These are phyloP conservation scores for Mesotaenium endlicherianum DNA, from an alignment of 139 green algal species.

Conservation along the genomic window DNA sequence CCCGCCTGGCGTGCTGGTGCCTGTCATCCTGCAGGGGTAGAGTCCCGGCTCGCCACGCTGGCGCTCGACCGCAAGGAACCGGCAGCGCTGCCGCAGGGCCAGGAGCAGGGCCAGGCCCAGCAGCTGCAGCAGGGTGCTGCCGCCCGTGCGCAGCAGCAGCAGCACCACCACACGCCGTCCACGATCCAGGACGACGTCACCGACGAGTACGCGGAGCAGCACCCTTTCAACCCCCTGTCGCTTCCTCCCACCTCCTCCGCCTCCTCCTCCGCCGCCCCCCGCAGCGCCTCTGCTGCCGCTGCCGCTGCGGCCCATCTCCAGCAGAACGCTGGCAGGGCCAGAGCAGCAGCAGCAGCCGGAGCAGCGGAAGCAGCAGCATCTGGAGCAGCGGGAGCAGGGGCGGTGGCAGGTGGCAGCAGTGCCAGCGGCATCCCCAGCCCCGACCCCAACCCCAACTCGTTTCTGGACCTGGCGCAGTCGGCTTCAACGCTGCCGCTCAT, in stretches of 20 bases:
- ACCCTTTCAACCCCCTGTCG: neutral
- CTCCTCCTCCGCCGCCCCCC: neutral
- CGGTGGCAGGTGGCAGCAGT: neutral
- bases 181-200: neutral
- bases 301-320: neutral
- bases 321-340: neutral
- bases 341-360: neutral
- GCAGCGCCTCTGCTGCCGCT: neutral
- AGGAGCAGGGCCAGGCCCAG: neutral
- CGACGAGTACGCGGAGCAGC: neutral
- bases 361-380: neutral
- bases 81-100: neutral
- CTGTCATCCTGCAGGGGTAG: conserved; percentile 22
- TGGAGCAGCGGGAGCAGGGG: neutral
- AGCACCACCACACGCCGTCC: neutral
- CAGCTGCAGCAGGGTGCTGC: neutral
- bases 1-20: neutral
- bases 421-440: too few relatives aligned
- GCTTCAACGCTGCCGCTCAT: conserved; percentile 9
- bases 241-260: neutral
- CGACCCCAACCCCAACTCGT: neutral
- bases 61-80: conserved; percentile 6
- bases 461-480: neutral
- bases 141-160: neutral
- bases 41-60: conserved; percentile 42